phyloP scores from a whole-genome alignment of 139 green algal species.

The Chlorella sp. region DNA sequence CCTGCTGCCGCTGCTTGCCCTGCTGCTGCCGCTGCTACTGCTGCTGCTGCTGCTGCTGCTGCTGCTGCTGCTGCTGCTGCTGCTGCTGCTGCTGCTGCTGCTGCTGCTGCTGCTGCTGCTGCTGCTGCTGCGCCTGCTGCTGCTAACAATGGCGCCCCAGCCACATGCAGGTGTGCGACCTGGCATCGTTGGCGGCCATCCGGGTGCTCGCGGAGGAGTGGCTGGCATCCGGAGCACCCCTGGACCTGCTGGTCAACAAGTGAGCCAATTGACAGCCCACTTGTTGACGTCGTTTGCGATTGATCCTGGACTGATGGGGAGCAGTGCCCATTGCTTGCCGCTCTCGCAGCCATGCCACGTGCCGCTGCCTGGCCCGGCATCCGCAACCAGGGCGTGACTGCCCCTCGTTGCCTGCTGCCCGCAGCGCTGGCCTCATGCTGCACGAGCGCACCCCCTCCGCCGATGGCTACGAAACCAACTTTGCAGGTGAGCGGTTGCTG shows the following conservation, averaged over 20 bases:
- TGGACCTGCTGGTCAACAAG: slow-evolving; percentile 82
- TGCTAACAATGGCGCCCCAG: too few relatives aligned
- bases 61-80: too few relatives aligned
- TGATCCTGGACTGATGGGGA: neutral
- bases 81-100: neutral
- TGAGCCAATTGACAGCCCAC: slow-evolving; percentile 27
- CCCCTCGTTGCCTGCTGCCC: neutral
- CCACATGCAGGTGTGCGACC: slow-evolving; percentile 55
- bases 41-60: too few relatives aligned
- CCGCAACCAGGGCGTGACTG: too few relatives aligned
- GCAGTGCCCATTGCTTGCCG: neutral
- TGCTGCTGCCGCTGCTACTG: too few relatives aligned
- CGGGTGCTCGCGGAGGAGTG: slow-evolving; percentile 49
- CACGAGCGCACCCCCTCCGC: slow-evolving; percentile 48
- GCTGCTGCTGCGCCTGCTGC: neutral
- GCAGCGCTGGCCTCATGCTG: slow-evolving; percentile 43
- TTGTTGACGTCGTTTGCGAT: neutral
- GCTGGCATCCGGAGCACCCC: slow-evolving; percentile 23
- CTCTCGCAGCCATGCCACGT: neutral
- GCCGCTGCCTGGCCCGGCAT: too few relatives aligned
- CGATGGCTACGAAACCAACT: slow-evolving; percentile 62
- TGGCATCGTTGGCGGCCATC: slow-evolving; percentile 63
- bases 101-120: neutral
- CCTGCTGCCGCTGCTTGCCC: too few relatives aligned
- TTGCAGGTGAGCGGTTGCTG: neutral